These are phyloP conservation scores for Alternaria infectoria DNA, from an alignment of 2,329 filamentous ascomycete species.

Conservation along the genomic window DNA sequence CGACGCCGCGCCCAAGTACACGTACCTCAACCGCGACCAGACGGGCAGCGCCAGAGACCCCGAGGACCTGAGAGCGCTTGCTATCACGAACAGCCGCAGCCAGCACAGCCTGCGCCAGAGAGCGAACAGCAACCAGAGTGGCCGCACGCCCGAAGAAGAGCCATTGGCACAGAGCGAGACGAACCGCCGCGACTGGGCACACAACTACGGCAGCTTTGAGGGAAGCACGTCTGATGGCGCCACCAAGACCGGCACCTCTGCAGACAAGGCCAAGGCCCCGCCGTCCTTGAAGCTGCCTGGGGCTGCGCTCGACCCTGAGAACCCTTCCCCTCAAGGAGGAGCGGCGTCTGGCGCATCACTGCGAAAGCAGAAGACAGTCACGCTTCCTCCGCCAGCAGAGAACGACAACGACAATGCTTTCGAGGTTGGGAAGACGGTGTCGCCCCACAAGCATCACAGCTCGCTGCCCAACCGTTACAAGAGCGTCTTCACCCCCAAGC, in stretches of 20 bases:
- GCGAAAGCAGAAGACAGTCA: constrained; percentile 24
- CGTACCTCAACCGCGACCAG: constrained; percentile 48
- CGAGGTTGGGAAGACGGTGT: constrained; percentile 52
- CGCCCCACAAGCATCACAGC: constrained; percentile 35
- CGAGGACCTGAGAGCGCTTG: constrained; percentile 33
- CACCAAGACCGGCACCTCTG: constrained; percentile 8
- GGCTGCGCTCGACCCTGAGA: constrained; percentile 61
- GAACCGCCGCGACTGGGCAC: constrained; percentile 41
- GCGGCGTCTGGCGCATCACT: constrained; percentile 19
- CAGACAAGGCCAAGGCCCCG: constrained; percentile 42
- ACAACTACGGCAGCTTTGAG: constrained; percentile 69
- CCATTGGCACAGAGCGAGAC: constrained; percentile 31
- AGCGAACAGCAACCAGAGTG: constrained; percentile 19
- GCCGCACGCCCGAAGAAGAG: constrained; percentile 36
- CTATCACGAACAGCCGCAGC: constrained; percentile 31
- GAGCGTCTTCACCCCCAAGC: constrained; percentile 50
- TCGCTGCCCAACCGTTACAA: constrained; percentile 41
- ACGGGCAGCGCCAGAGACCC: constrained; percentile 24
- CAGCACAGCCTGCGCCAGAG: constrained; percentile 22
- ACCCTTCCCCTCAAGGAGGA: constrained; percentile 21
- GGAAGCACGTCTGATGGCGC: constrained; percentile 53
- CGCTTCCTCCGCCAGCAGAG: constrained; percentile 22
- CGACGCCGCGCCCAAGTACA: constrained; percentile 49
- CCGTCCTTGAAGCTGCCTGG: constrained; percentile 66
- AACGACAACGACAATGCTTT: constrained; percentile 48